Base-by-base conservation (phyloP, 164 flowering plant genomes). In the Liquidambar formosana region DNA sequence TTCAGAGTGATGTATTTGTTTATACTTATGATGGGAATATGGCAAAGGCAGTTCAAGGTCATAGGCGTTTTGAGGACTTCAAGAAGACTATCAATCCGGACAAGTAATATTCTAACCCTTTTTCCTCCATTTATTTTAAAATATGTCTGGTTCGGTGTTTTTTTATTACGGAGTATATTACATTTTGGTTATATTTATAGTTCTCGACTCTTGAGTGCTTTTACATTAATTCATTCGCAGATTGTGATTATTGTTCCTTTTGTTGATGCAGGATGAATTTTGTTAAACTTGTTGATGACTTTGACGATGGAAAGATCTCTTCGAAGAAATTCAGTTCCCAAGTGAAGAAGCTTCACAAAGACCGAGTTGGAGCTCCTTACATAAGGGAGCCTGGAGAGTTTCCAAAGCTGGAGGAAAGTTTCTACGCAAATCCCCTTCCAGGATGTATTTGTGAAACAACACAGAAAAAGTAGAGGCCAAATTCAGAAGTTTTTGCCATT, bases 21-120 rank as follows among this genome's bases (percentile, higher is more conserved):
- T 92, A 90, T 71, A 92, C 99, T 10, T 96, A 89, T 70, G 99
- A 96, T 75, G 99, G 99, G 5, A 96, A 96, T 76, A 96, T 96
- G 99, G 99, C 99, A 61, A 93, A 96, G 82, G 99, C 98, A 49
- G 97, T 96, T 61, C 91, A 92, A 86, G 99, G 99, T 62, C 99
- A 96, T 66, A 78, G 98, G 76, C 90, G 99, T 8, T 96, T 93
- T 69, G 98, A 96, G 81, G 74, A 81, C 70, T 96, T 96, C 81
- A 88, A 82, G 86, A 90, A 89, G 73, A 96, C 97, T 25, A 89
- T 93, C 63, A 90, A 69, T 79, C 99, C 99, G 14, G 97, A 93
- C 81, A 88, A 86, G 99, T 86, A 82, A 63, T 18, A 8, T 41
- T 54, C 57, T 47, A 10, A 56, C 57, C 61, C 4, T 10, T 67